Conservation (phyloP, 805 yeast genomes). For the Ogataea dorogensis region DNA sequence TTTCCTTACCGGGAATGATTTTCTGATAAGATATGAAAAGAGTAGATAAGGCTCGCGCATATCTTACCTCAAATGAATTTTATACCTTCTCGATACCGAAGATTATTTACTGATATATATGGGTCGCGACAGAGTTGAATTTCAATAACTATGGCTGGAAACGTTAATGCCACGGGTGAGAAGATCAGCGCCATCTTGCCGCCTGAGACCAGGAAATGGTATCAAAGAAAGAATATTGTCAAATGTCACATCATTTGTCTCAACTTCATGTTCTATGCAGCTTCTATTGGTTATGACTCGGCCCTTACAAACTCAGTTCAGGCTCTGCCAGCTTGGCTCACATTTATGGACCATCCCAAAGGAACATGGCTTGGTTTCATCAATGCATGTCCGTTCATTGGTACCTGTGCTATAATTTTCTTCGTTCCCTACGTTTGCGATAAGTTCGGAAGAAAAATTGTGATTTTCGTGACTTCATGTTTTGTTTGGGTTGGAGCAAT, state of each 20-base stretch:
- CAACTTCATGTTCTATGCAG: constrained; percentile 20
- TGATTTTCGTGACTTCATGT: constrained; percentile 17
- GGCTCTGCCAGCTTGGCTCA: constrained; percentile 18
- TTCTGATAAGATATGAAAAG: too few species aligned
- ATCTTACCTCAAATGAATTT: too few species aligned
- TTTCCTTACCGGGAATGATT: too few species aligned
- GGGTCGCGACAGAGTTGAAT: neutral
- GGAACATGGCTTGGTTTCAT: constrained; percentile 25
- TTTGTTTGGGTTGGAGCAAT: constrained; percentile 18
- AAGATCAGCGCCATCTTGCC: neutral
- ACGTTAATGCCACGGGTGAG: neutral
- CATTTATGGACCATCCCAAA: constrained; percentile 16
- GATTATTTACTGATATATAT: too few species aligned
- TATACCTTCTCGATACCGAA: too few species aligned
- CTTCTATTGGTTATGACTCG: constrained; percentile 23
- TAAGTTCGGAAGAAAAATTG: constrained; percentile 15
- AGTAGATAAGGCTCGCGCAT: too few species aligned
- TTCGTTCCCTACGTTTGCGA: constrained; percentile 19
- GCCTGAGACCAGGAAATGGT: neutral
- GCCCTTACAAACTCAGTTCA: constrained; percentile 21
- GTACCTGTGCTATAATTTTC: constrained; percentile 19
- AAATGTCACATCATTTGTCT: constrained; percentile 1
- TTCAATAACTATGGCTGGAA: neutral
- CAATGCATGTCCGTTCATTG: constrained; percentile 19
- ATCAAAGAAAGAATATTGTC: constrained; percentile 2